Evolutionary conservation across 2,329 filamentous ascomycete species (phyloP).

Genomic region (Xylaria sp.): DNA sequence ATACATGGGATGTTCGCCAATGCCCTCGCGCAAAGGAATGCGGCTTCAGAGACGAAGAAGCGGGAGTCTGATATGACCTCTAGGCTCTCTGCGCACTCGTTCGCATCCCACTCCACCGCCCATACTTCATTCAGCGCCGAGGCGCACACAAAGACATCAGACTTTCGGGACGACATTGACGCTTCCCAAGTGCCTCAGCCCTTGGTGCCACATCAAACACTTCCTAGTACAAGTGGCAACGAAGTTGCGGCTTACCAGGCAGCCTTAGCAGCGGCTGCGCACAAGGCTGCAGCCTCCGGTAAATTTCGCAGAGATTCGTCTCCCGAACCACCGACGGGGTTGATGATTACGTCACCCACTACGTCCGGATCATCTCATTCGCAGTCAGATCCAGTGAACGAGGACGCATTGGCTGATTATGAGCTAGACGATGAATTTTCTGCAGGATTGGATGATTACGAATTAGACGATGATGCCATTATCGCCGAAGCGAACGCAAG

Average conservation of each 20-base stretch:
- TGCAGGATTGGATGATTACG: constrained; percentile 62
- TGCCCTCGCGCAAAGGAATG: constrained; percentile 54
- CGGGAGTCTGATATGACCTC: constrained; percentile 55
- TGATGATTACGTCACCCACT: constrained; percentile 45
- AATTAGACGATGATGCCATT: constrained; percentile 84
- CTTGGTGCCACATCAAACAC: constrained; percentile 27
- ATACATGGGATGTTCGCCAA: constrained; percentile 63
- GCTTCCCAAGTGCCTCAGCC: constrained; percentile 16
- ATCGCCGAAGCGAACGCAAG: constrained; percentile 96
- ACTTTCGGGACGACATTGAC: constrained; percentile 22
- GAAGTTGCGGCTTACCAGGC: too few relatives aligned
- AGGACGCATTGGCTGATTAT: constrained; percentile 35
- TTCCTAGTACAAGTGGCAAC: too few relatives aligned
- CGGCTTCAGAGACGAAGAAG: constrained; percentile 44
- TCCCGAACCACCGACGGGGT: constrained; percentile 45
- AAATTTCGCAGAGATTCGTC: constrained; percentile 70
- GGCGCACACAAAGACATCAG: constrained; percentile 32
- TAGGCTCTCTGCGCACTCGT: constrained; percentile 52
- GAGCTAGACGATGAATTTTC: constrained; percentile 67
- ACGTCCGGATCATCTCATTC: constrained; percentile 40
- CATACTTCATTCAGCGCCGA: constrained; percentile 56
- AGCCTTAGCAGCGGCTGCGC: constrained; percentile 81
- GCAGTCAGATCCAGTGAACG: constrained; percentile 32
- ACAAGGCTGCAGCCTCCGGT: constrained; percentile 75
- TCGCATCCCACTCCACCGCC: constrained; percentile 53